Evolutionary conservation across 83 land plant genomes (phyloP), one percentile per base, ranked within the genome.

Genomic region (Diphasiastrum complanatum): DNA sequence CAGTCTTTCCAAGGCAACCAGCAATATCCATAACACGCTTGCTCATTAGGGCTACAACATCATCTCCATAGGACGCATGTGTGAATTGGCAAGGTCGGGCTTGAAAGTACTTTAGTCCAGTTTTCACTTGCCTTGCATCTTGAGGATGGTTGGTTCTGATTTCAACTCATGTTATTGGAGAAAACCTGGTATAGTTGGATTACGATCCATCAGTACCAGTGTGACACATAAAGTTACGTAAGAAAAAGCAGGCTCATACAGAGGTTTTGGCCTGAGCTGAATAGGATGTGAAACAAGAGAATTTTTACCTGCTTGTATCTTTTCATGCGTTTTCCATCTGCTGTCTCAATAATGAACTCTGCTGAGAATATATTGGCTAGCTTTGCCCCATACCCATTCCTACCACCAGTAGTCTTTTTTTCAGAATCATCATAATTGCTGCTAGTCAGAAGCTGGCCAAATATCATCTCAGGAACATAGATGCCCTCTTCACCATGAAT

Each of bases 401-500:
- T 71, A 41, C 97, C 99, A n/a, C 99, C 97, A 1, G 99, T 95
- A 14, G 97, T 95, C 78, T 95, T 95, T 79, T 95, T 89, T 68
- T 66, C 82, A 29, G 70, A 55, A 43, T 95, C 99, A 67, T 95
- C 89, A 51, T 95, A 95, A 53, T 95, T 95, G 59, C 99, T 95
- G 41, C 93, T 89, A 3, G 97, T 89, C 45, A 95, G 71, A 14
- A 89, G 69, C 51, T 89, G 92, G 20, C 97, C 99, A 61, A 89
- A 95, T 26, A 89, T 89, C 77, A 95, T 48, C 79, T 95, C 99
- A 19, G 99, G 99, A 47, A 95, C 99, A 74, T 89, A 95, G 1
- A 89, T 92, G 20, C 82, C 82, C 51, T 89, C 92, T 64, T 86
- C 89, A 54, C 78, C 70, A 53, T 95, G 97, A 38, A 95, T 55